Evolutionary conservation across 306 rosid genomes (phyloP), one percentile per base, ranked within the genome.

Genomic region (Sicyos edulis): DNA sequence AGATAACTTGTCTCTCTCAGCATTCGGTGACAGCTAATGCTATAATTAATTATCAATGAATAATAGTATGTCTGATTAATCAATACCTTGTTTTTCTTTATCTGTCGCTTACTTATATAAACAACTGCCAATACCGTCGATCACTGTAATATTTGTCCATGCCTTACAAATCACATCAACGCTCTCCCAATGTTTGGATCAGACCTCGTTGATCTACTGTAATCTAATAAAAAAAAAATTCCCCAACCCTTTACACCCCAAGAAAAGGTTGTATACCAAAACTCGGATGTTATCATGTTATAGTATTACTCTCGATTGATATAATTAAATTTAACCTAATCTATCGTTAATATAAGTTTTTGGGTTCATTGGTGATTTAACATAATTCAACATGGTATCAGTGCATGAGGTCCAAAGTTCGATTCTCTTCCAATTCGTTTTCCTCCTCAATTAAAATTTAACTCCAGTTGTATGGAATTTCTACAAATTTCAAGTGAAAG

Each of bases 11-110:
- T 85, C 82, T 76, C 82, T 80, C 82, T 70, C 82, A 76, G 78
- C 87, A 84, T 80, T 78, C 82, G 78, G 80, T 75, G 82, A 84
- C 84, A 77, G 82, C 86, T 85, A 71, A 50, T 49, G 78, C 37
- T 83, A 78, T 85, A 85, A 78, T 75, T 71, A 79, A 32, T 32
- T 32, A 32, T 52, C 83, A 73, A 79, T 74, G 80, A 65, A 74
- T 67, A 82, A 86, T 83, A 73, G 81, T 67, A 76, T 77, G 84
- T 72, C 80, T 74, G 76, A 84, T 77, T 79, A 61, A 74, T 75
- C 80, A 79, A 76, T 79, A 78, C 73, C 82, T 81, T 83, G 85
- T 70, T 74, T 86, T 78, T 74, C 85, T 74, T 72, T 77, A 76
- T 77, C 80, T 83, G 60, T 72, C 32, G 44, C 26, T 75, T 70